Evolutionary conservation across 176 grass and related monocot species (phyloP).

Genomic region (Pontederia crassipes): DNA sequence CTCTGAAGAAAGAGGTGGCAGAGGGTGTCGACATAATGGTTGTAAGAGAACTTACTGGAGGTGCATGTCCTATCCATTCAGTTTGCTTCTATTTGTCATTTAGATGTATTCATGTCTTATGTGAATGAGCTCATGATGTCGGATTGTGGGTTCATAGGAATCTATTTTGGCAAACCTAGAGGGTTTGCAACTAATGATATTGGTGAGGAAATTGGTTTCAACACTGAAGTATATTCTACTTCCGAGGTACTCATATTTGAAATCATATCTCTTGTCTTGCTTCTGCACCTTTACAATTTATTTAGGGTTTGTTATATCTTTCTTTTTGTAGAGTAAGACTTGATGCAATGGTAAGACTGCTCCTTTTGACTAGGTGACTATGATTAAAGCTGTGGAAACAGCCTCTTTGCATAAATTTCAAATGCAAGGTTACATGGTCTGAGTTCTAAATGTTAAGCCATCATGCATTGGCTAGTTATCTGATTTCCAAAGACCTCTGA

Average conservation of each 20-base stretch:
- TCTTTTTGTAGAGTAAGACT: neutral
- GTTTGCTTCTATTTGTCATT: neutral
- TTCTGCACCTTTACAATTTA: neutral
- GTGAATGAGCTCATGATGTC: too few relatives aligned
- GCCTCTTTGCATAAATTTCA: too few relatives aligned
- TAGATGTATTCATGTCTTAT: too few relatives aligned
- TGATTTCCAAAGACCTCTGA: too few relatives aligned
- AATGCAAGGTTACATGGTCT: too few relatives aligned
- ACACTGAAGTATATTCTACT: constrained; percentile 80
- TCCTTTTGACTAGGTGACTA: too few relatives aligned
- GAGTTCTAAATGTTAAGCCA: too few relatives aligned
- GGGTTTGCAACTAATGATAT: constrained; percentile 82
- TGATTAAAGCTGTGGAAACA: too few relatives aligned
- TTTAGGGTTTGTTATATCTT: neutral
- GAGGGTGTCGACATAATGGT: constrained; percentile 97
- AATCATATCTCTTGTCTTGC: neutral
- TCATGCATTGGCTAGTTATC: too few relatives aligned
- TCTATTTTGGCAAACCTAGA: constrained; percentile 82
- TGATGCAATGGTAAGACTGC: too few relatives aligned
- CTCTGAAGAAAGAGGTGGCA: constrained; percentile 75
- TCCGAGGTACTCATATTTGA: constrained; percentile 39
- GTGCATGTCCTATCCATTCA: constrained; percentile 22
- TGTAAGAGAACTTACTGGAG: constrained; percentile 95
- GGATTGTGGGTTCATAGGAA: constrained; percentile 18
- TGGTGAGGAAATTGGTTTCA: constrained; percentile 78